phyloP scores from a whole-genome alignment of 1,139 yeast genomes.

The Taphrina communis region DNA sequence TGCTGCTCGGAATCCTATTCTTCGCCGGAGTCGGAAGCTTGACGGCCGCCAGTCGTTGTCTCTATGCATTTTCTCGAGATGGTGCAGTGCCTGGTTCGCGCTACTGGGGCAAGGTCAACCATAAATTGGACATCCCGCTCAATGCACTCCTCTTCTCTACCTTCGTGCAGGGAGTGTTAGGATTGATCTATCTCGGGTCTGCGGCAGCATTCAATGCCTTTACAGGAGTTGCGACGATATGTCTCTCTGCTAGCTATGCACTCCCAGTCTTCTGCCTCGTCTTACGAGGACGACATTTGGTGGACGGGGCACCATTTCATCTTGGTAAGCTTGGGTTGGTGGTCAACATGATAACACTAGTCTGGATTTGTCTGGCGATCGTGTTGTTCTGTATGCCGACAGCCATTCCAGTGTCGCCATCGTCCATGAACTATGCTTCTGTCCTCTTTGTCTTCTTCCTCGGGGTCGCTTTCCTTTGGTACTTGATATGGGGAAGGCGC shows the following conservation, averaged over 20 bases:
- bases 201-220: constrained; percentile 65
- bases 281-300: constrained; percentile 59
- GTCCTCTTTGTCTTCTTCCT: constrained; percentile 32
- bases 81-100: constrained; percentile 76
- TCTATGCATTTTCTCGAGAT: constrained; percentile 87
- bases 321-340: constrained; percentile 35
- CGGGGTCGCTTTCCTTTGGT: constrained; percentile 28
- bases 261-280: constrained; percentile 72
- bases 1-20: constrained; percentile 67
- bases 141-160: constrained; percentile 32
- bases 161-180: constrained; percentile 49
- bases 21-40: constrained; percentile 73
- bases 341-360: constrained; percentile 28
- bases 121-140: constrained; percentile 33
- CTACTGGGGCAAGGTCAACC: constrained; percentile 42
- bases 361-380: constrained; percentile 37
- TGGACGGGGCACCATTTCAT: constrained; percentile 31
- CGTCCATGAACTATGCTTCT: constrained; percentile 39
- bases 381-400: constrained; percentile 40
- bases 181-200: constrained; percentile 65
- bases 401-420: constrained; percentile 32
- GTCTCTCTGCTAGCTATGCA: constrained; percentile 76
- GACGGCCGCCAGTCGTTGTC: constrained; percentile 84
- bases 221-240: constrained; percentile 65
- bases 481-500: constrained; percentile 34